Base-by-base conservation (phyloP, 2,329 filamentous ascomycete species). In the Bipolaris oryzae region DNA sequence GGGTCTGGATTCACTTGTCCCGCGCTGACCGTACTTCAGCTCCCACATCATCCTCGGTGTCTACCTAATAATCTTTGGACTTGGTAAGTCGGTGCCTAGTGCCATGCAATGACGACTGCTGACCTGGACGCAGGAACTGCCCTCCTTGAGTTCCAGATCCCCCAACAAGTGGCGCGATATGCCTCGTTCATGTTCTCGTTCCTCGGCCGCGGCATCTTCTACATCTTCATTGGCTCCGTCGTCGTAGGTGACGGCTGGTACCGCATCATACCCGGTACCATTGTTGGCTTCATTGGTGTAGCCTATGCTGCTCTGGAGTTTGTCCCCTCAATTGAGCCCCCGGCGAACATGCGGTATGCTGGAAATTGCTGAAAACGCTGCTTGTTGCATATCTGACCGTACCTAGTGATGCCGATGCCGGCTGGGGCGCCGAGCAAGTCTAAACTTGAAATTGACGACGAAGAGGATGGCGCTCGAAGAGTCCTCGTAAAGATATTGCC, bases 181-280 rank as follows among this genome's bases (percentile, higher is more conserved):
- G 94, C 92, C 52, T 96, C 92, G 10, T 99, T 99, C 83, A 88
- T 98, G 79, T 98, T 98, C 83, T 96, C 91, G 55, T 98, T 99
- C 84, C 81, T 98, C 68, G 95, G 95, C 60, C 92, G 95, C 74
- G 95, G 95, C 79, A 84, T 92, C 76, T 98, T 99, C 83, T 99
- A 99, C 85, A 85, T 98, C 79, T 98, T 99, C 79, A 83, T 96
- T 71, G 95, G 94, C 66, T 90, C 87, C 67, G 89, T 98, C 69
- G 85, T 96, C 55, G 85, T 97, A 54, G 87, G 91, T 67, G 78
- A 83, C 63, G 73, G 81, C 61, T 81, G 86, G 72, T 82, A 90
- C 69, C 88, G 87, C 73, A 87, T 88, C 74, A 86, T 96, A 55
- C 87, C 91, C 21, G 95, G 92, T 65, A 84, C 86, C 49, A 82